These are phyloP conservation scores for Suillus luteus DNA, from an alignment of 768 basidiomycete genomes.

Conservation along the genomic window DNA sequence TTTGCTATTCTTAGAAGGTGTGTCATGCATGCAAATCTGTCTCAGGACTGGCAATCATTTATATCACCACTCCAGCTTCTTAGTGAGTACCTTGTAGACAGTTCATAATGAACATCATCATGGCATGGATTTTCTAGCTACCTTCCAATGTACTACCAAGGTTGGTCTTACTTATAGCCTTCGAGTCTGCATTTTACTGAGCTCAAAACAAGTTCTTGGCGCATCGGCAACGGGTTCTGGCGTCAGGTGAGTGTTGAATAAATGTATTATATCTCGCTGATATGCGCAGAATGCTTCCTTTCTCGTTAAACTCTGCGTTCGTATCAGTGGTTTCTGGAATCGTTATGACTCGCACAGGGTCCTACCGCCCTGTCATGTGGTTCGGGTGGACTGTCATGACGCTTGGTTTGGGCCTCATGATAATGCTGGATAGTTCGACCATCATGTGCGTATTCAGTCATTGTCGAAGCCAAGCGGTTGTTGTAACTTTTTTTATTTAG, in stretches of 20 bases:
- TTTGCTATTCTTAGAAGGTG: conserved; percentile 35
- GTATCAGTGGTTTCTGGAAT: conserved; percentile 27
- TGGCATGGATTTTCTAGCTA: conserved; percentile 25
- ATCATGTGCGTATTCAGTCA: conserved; percentile 24
- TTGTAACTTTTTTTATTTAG: conserved; percentile 21
- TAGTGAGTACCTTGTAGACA: conserved; percentile 23
- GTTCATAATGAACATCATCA: conserved; percentile 11
- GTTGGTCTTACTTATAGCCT: conserved; percentile 7
- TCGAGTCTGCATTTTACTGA: not conserved
- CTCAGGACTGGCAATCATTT: not conserved
- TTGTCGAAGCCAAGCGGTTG: not conserved
- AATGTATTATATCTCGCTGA: conserved; percentile 1
- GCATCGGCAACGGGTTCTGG: conserved; percentile 37
- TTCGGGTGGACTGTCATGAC: conserved; percentile 30
- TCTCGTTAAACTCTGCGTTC: conserved; percentile 28
- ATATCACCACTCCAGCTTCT: conserved; percentile 20
- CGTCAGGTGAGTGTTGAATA: conserved; percentile 25
- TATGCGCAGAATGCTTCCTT: conserved; percentile 38
- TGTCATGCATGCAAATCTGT: not conserved
- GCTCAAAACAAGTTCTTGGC: conserved; percentile 32
- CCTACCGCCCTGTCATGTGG: conserved; percentile 38
- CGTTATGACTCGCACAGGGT: conserved; percentile 27
- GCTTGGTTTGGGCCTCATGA: conserved; percentile 40
- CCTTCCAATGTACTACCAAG: conserved; percentile 44
- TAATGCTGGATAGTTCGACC: conserved; percentile 36